A percentile compares a stretch with the other conserved stretches of the same genome.
Conservation (phyloP, 2,329 filamentous ascomycete genomes). For the Trichocomaceae sp. region DNA sequence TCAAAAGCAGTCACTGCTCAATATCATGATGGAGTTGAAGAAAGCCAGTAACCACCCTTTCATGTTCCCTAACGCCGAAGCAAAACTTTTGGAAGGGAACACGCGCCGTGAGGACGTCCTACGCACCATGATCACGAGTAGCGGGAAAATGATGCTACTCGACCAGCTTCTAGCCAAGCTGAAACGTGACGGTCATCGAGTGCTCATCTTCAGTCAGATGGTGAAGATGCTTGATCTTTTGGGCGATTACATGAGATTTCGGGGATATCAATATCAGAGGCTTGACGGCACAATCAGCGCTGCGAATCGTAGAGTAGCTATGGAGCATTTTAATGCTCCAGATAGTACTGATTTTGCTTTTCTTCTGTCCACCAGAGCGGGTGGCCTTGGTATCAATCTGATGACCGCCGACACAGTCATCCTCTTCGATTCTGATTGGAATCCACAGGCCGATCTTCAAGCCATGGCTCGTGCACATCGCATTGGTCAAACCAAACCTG, state of each 20-base stretch:
- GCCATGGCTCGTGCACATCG: constrained; percentile 98
- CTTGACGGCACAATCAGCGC: constrained; percentile 93
- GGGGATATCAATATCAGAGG: constrained; percentile 91
- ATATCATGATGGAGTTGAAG: constrained; percentile 99
- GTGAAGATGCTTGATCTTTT: constrained; percentile 97
- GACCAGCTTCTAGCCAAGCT: constrained; percentile 92
- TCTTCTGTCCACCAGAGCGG: constrained; percentile 85
- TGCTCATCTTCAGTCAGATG: constrained; percentile 99
- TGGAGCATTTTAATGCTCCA: constrained; percentile 97
- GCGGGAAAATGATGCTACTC: constrained; percentile 98
- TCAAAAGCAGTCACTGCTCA: constrained; percentile 89
- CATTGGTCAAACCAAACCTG: constrained; percentile 92
- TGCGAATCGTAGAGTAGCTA: constrained; percentile 79
- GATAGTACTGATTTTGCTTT: constrained; percentile 96
- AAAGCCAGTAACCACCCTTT: constrained; percentile 98
- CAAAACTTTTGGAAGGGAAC: constrained; percentile 75
- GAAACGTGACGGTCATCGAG: constrained; percentile 87
- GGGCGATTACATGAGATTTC: constrained; percentile 83
- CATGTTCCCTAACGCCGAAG: constrained; percentile 92
- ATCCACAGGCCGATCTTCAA: constrained; percentile 94
- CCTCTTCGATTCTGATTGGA: constrained; percentile 94
- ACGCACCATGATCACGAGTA: constrained; percentile 89
- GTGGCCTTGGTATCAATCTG: constrained; percentile 95
- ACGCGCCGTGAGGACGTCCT: constrained; percentile 80
- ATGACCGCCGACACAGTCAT: constrained; percentile 99